Base-by-base conservation (phyloP, 495 filamentous ascomycete species). In the Aspergillus cavernicola region DNA sequence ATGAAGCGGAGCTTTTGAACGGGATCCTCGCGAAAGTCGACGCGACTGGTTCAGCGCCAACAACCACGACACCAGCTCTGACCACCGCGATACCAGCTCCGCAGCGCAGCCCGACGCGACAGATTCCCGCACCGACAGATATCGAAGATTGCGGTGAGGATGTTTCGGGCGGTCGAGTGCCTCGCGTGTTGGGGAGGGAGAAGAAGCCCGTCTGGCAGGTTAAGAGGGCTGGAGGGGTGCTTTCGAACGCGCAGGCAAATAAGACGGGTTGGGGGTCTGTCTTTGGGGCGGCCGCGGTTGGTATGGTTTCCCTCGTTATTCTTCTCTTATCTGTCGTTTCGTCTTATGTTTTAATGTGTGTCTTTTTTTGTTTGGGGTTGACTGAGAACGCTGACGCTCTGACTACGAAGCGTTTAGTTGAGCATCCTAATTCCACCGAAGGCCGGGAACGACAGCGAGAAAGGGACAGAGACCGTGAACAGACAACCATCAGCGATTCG, bases 381-480 rank as follows among this genome's bases (percentile, higher is more conserved):
- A 37, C n/a, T 12, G 37, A 18, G 31, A 57, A 60, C 59, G 66
- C 81, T 86, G 76, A 86, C 64, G 44, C 32, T 51, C 70, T 80
- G 72, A 80, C 74, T 61, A 50, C 63, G 59, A 76, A 88, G 82
- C 82, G 77, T 66, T 67, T 85, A 89, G 86, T 87, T 63, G 84
- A 81, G 61, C 76, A 74, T 42, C 68, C 68, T 35, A 50, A 52
- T 58, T 77, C 74, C 38, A 67, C 64, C 4, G 74, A 77, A 64
- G 74, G 74, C 13, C 59, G 70, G 67, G 70, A 71, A 41, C 63
- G 56, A 62, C 65, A 70, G 20, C 56, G 56, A 22, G 56, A 58
- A 32, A 52, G 50, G 16, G 37, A 49, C 8, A 43, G 29, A 35
- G 44, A 50, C 31, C 50, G 56, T 4, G 44, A 53, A 13, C 59